phyloP scores from a whole-genome alignment of 345 rosid genomes.

The Heritiera fomes region DNA sequence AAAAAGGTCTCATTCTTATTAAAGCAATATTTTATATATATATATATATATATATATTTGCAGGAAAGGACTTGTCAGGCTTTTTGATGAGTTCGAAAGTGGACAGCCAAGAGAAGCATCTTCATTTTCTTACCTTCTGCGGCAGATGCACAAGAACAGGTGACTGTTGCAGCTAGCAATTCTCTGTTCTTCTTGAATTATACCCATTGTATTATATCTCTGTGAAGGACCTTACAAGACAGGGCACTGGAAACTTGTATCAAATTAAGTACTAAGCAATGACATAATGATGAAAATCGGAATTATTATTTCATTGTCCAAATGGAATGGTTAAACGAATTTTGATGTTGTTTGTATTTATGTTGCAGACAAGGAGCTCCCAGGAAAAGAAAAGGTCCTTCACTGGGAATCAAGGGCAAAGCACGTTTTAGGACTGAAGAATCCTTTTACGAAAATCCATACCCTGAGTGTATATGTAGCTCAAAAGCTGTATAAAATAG shows the following conservation, averaged over 20 bases:
- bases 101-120: slow-evolving; percentile 54
- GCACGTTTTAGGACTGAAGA: slow-evolving; percentile 84
- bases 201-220: not conserved
- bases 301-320: not conserved
- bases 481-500: slow-evolving; percentile 33
- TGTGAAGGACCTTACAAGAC: not conserved
- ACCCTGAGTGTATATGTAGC: slow-evolving; percentile 80
- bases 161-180: slow-evolving; percentile 20
- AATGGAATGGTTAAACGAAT: slow-evolving; percentile 2
- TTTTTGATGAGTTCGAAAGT: slow-evolving; percentile 66
- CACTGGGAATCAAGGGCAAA: slow-evolving; percentile 73
- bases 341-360: not conserved
- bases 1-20: not conserved
- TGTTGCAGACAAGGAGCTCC: slow-evolving; percentile 82
- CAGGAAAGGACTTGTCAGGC: slow-evolving; percentile 78
- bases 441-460: slow-evolving; percentile 89
- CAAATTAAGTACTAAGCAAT: not conserved
- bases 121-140: slow-evolving; percentile 49
- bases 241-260: not conserved
- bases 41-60: not conserved
- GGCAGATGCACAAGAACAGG: slow-evolving; percentile 73
- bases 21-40: not conserved
- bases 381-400: slow-evolving; percentile 64
- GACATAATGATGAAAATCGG: not conserved
- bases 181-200: not conserved